Evolutionary conservation across 208 protist genomes (phyloP).

Genomic region (Crithidia fasciculata): DNA sequence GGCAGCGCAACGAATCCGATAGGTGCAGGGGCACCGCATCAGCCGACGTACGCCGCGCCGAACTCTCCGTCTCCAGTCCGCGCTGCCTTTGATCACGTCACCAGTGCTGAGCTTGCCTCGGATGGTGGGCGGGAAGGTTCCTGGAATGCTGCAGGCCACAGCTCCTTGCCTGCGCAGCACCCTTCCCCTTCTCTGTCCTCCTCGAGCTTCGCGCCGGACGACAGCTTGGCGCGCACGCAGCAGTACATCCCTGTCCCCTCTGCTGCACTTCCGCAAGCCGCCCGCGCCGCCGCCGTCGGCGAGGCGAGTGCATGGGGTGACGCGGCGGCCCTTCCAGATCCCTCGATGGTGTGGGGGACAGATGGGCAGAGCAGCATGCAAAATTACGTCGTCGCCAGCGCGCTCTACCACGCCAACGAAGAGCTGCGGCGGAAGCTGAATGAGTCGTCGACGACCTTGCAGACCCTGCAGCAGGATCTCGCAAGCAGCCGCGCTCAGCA

Average conservation of each 20-base stretch:
- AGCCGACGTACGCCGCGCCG: not conserved
- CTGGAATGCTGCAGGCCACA: not conserved
- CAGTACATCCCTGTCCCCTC: conserved; percentile 62
- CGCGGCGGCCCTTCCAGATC: conserved; percentile 63
- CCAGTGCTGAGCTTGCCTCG: not conserved
- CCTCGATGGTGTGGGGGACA: conserved; percentile 87
- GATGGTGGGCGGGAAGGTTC: not conserved
- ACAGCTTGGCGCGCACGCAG: not conserved
- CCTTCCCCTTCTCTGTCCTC: not conserved
- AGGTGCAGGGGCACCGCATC: not conserved
- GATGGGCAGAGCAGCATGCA: conserved; percentile 69
- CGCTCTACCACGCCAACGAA: conserved; percentile 89
- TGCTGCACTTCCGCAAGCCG: conserved; percentile 36
- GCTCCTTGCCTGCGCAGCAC: not conserved
- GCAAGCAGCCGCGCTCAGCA: conserved; percentile 46
- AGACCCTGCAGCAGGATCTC: conserved; percentile 80
- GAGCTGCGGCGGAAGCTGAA: conserved; percentile 81
- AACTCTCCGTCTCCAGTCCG: not conserved
- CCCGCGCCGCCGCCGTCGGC: conserved; percentile 37
- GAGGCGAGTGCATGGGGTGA: conserved; percentile 46
- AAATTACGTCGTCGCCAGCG: conserved; percentile 81
- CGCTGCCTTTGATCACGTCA: conserved; percentile 8
- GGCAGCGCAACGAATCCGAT: not conserved
- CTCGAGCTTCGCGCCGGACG: not conserved
- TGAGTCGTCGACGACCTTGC: conserved; percentile 64